These are phyloP conservation scores for Rauvolfia tetraphylla DNA, from an alignment of 257 asterid species.

Conservation along the genomic window DNA sequence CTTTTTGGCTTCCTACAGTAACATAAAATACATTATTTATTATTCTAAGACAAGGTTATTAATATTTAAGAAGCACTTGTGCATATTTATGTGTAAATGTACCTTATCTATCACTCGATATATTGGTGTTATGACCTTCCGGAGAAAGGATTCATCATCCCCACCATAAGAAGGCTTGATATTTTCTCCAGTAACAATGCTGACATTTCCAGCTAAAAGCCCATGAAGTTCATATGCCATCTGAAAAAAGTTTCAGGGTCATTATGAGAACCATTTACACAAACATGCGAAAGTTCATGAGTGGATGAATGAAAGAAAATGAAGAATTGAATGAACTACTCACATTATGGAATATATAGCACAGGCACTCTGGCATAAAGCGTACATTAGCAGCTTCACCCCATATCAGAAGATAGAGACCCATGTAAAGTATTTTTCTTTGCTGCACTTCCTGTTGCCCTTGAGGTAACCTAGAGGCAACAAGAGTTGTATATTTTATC, in stretches of 20 bases:
- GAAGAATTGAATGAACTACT: conserved; percentile 36
- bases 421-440: conserved; percentile 91
- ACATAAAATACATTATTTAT: conserved; percentile 21
- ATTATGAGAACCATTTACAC: neutral
- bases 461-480: conserved; percentile 75
- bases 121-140: conserved; percentile 85
- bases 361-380: conserved; percentile 97
- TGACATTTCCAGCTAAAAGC: conserved; percentile 96
- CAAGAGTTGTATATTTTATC: conserved; percentile 1
- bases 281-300: conserved; percentile 10
- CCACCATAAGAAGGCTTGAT: conserved; percentile 99
- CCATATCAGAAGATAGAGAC: conserved; percentile 97
- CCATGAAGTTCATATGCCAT: conserved; percentile 99
- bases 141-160: conserved; percentile 81
- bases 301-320: neutral
- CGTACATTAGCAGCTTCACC: conserved; percentile 98
- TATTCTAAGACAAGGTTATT: conserved; percentile 11
- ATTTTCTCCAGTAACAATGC: conserved; percentile 98
- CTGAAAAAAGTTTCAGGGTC: conserved; percentile 33
- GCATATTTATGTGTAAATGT: conserved; percentile 20
- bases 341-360: conserved; percentile 97
- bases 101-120: conserved; percentile 91
- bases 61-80: conserved; percentile 8
- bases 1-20: conserved; percentile 70
- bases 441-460: conserved; percentile 79